Evolutionary conservation across 305 asterid genomes (phyloP).

Genomic region (Fraxinus paxiana): DNA sequence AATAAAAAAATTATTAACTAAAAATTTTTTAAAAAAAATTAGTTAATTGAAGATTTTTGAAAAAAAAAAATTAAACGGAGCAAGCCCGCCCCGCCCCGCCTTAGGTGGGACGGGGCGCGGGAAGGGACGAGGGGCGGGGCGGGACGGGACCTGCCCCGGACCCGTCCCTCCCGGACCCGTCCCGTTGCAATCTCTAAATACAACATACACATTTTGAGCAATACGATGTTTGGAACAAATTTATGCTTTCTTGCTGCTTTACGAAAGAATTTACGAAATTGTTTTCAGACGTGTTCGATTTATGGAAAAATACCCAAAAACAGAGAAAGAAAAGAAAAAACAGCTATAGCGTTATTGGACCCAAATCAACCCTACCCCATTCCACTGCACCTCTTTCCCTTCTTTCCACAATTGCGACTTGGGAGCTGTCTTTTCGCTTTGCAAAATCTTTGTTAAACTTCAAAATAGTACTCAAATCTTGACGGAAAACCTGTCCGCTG

Average conservation of each 20-base stretch:
- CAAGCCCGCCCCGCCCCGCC: too few relatives aligned
- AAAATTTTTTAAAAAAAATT: too few relatives aligned
- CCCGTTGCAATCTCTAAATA: too few relatives aligned
- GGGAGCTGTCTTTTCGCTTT: not conserved
- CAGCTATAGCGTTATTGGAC: not conserved
- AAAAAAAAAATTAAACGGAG: too few relatives aligned
- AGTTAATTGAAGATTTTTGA: too few relatives aligned
- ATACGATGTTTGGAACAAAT: not conserved
- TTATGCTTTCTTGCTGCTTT: not conserved
- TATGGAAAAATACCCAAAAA: not conserved
- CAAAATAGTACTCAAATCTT: not conserved
- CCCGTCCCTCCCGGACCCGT: too few relatives aligned
- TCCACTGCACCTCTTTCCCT: not conserved
- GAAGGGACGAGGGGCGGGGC: too few relatives aligned
- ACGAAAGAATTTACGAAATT: not conserved
- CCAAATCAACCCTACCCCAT: not conserved
- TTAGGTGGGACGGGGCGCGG: too few relatives aligned
- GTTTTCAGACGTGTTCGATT: not conserved
- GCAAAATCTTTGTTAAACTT: not conserved
- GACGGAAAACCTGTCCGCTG: not conserved
- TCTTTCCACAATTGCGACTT: not conserved
- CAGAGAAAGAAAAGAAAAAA: too few relatives aligned
- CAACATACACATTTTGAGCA: not conserved
- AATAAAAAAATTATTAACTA: too few relatives aligned
- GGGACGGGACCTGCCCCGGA: too few relatives aligned